Evolutionary conservation across 495 filamentous ascomycete genomes (phyloP).

Genomic region (Usnea hakonensis): DNA sequence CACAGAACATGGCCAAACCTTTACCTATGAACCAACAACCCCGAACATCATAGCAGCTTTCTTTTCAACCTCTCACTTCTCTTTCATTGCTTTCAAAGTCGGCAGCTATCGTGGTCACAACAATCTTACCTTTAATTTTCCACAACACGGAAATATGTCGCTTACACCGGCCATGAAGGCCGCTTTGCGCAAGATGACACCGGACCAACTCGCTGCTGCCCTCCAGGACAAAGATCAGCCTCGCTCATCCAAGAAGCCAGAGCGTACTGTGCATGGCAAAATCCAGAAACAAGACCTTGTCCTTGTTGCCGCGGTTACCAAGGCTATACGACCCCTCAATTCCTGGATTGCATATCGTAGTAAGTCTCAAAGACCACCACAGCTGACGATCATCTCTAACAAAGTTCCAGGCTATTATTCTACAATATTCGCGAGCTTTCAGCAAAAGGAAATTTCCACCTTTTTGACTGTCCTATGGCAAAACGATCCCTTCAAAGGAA

Average conservation of each 20-base stretch:
- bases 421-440: conserved; percentile 31
- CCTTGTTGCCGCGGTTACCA: conserved; percentile 1
- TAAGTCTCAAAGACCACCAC: conserved; percentile 26
- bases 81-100: neutral
- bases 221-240: neutral
- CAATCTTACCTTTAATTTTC: neutral
- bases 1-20: neutral
- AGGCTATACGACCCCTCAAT: conserved; percentile 32
- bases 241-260: neutral
- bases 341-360: conserved; percentile 43
- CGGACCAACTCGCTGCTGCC: neutral
- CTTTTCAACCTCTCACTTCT: neutral
- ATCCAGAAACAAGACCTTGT: conserved; percentile 8
- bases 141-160: neutral
- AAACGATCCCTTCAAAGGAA: conserved; percentile 36
- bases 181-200: neutral
- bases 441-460: conserved; percentile 40
- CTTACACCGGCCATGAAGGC: conserved; percentile 5
- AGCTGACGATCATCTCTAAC: conserved; percentile 16
- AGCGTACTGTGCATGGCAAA: neutral
- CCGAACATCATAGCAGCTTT: neutral
- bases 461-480: conserved; percentile 38
- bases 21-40: neutral
- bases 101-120: neutral
- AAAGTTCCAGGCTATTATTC: conserved; percentile 34